phyloP scores from a whole-genome alignment of 1,284 basidiomycete genomes.

The Boletus smithii region DNA sequence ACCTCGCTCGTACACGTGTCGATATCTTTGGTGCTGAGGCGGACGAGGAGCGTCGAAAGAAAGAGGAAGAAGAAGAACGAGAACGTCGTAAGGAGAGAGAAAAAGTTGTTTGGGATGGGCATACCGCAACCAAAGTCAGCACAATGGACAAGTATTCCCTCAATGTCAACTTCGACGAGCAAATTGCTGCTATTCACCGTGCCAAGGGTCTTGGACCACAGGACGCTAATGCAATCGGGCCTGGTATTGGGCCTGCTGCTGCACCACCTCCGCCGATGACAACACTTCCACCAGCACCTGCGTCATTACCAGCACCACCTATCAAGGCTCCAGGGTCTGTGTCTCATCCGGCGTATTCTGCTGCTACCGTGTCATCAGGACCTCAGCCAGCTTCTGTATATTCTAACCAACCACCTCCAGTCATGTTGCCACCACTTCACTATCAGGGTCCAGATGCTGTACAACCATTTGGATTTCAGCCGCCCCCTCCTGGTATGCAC shows the following conservation, averaged over 20 bases:
- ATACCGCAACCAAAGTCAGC: constrained; percentile 84
- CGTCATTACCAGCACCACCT: constrained; percentile 65
- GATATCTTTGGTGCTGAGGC: constrained; percentile 93
- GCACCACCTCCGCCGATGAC: constrained; percentile 60
- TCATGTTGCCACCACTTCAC: constrained; percentile 79
- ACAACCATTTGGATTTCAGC: constrained; percentile 76
- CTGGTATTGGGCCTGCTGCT: constrained; percentile 77
- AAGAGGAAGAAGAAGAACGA: constrained; percentile 81
- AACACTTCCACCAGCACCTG: constrained; percentile 57
- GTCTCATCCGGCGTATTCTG: constrained; percentile 54
- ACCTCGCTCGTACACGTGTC: constrained; percentile 86
- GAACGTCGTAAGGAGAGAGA: constrained; percentile 79
- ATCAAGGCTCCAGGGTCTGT: constrained; percentile 38
- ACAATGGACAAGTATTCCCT: constrained; percentile 89
- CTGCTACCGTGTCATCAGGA: constrained; percentile 75
- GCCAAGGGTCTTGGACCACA: constrained; percentile 84
- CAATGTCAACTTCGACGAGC: constrained; percentile 90
- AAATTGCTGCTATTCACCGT: constrained; percentile 90
- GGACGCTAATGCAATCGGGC: constrained; percentile 72
- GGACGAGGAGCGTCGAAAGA: constrained; percentile 83
- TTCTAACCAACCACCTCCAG: constrained; percentile 54
- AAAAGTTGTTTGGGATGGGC: constrained; percentile 94
- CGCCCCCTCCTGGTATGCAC: constrained; percentile 51
- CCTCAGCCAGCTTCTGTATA: constrained; percentile 76
- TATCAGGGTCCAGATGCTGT: constrained; percentile 74